A percentile compares a stretch with the other conserved stretches of the same genome.
Evolutionary conservation across 2,329 filamentous ascomycete genomes (phyloP).

Genomic region (Trichoderma atroviride): DNA sequence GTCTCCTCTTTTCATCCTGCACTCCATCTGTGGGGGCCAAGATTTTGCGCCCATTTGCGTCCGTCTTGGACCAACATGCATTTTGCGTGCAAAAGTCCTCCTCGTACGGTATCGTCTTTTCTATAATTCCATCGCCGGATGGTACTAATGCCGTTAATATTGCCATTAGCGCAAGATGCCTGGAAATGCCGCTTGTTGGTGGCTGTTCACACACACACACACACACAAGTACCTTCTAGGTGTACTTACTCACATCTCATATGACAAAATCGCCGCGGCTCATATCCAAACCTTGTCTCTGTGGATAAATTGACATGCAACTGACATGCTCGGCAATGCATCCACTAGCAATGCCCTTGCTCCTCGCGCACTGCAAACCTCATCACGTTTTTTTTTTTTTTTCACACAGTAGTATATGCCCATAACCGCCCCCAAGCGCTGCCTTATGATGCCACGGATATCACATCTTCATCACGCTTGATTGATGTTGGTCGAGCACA

Average conservation of each 20-base stretch:
- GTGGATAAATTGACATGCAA: not conserved
- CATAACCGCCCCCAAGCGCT: constrained; percentile 13
- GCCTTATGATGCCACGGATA: not conserved
- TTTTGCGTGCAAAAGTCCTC: constrained; percentile 1
- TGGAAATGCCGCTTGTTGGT: not conserved
- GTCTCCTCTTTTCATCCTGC: not conserved
- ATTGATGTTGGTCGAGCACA: not conserved
- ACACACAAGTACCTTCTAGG: too few species aligned
- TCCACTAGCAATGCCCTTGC: not conserved
- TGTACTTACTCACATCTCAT: not conserved
- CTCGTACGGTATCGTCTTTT: not conserved
- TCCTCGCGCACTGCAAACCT: not conserved
- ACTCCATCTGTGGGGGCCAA: not conserved
- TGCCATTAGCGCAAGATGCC: not conserved
- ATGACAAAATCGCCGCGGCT: not conserved
- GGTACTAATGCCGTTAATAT: not conserved
- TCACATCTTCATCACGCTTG: constrained; percentile 11
- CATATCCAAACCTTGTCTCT: not conserved
- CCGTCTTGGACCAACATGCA: constrained; percentile 11
- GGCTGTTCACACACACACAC: not conserved
- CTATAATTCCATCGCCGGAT: not conserved
- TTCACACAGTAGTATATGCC: not conserved
- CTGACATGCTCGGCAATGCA: not conserved
- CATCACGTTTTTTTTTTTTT: too few species aligned
- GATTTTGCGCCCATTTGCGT: not conserved